Evolutionary conservation across 2,329 filamentous ascomycete species (phyloP).

Genomic region (Fusarium sp.): DNA sequence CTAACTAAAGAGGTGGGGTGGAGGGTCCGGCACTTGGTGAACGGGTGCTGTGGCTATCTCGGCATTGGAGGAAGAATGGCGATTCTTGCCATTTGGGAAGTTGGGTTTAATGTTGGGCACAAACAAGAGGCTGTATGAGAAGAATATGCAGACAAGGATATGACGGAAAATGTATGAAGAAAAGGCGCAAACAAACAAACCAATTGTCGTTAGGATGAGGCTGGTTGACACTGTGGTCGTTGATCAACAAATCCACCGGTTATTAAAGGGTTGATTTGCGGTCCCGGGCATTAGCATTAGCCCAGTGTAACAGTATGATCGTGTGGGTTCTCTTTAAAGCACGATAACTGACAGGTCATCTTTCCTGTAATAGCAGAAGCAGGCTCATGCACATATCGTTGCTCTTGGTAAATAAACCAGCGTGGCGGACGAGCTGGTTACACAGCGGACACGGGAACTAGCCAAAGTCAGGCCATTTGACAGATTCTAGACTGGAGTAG

Average conservation of each 20-base stretch:
- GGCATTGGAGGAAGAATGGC: conserved; percentile 18
- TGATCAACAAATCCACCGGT: conserved; percentile 3
- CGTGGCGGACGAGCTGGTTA: conserved; percentile 21
- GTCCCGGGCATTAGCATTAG: neutral
- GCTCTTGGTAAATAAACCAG: neutral
- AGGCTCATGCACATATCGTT: conserved; percentile 9
- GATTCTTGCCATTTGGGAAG: conserved; percentile 3
- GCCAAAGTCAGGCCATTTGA: conserved; percentile 32
- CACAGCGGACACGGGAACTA: conserved; percentile 19
- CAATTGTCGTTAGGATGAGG: neutral
- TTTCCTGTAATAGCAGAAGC: neutral
- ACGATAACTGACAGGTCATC: conserved; percentile 21
- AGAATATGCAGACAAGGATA: neutral
- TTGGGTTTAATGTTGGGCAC: neutral
- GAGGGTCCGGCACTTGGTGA: conserved; percentile 23
- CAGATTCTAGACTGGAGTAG: conserved; percentile 30
- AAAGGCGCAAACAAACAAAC: neutral
- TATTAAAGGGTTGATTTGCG: neutral
- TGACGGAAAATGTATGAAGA: neutral
- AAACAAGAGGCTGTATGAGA: neutral
- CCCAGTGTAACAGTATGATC: conserved; percentile 10
- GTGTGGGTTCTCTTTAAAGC: neutral
- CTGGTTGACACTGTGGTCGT: neutral
- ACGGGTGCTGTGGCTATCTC: conserved; percentile 29
- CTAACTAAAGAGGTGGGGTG: conserved; percentile 16